Evolutionary conservation across 73 alveolate genomes (phyloP).

Genomic region (Stentor roeselii): DNA sequence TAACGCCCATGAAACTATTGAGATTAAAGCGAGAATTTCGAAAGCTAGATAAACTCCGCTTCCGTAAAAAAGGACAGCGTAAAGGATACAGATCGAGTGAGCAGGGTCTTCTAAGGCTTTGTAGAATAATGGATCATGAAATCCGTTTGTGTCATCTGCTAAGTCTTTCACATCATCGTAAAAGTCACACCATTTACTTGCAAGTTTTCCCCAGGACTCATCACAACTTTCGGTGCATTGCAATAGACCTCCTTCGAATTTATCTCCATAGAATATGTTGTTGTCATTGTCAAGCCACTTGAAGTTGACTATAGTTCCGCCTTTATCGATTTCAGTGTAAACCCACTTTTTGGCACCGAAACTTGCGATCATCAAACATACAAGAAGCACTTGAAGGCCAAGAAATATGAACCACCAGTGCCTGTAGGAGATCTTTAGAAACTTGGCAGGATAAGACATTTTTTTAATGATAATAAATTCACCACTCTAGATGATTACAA

Average conservation of each 20-base stretch:
- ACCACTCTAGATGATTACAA: too few relatives aligned
- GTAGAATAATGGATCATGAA: neutral
- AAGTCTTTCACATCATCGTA: neutral
- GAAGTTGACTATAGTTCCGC: too few relatives aligned
- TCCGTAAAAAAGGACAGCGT: neutral
- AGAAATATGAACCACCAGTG: neutral
- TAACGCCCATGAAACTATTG: neutral
- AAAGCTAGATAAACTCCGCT: neutral
- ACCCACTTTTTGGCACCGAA: neutral
- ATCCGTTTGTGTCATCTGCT: neutral
- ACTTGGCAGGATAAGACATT: too few relatives aligned
- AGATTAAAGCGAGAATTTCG: neutral
- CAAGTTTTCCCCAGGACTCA: neutral
- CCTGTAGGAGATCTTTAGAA: too few relatives aligned
- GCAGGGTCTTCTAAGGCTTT: too few relatives aligned
- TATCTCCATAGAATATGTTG: neutral
- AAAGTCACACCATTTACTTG: neutral
- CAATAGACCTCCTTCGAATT: neutral
- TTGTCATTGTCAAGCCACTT: neutral
- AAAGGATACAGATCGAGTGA: neutral
- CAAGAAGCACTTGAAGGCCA: neutral
- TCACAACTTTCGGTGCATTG: neutral
- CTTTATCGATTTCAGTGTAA: neutral
- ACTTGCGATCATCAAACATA: neutral
- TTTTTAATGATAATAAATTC: too few relatives aligned